These are phyloP conservation scores for Colletotrichum tamarilloi DNA, from an alignment of 2,329 filamentous ascomycete genomes.

Conservation along the genomic window DNA sequence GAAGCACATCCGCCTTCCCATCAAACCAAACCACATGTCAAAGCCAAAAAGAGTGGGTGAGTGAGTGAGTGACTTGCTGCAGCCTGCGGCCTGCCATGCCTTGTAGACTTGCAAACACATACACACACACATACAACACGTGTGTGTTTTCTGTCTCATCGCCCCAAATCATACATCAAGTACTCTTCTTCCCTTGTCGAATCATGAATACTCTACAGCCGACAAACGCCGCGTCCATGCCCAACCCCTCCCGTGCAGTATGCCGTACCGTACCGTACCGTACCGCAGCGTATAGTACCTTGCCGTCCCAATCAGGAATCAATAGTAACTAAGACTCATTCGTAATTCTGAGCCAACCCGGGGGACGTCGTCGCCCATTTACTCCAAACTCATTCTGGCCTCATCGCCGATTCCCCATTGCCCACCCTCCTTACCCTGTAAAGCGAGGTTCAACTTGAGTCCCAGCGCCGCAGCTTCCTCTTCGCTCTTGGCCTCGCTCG, in stretches of 20 bases:
- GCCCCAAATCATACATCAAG: slow-evolving; percentile 15
- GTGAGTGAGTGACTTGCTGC: background rate
- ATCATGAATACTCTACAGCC: slow-evolving; percentile 13
- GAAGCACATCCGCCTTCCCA: background rate
- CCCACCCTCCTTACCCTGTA: slow-evolving; percentile 66
- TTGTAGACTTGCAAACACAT: background rate
- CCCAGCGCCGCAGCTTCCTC: slow-evolving; percentile 56
- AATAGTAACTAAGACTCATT: background rate
- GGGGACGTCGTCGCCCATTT: slow-evolving; percentile 17
- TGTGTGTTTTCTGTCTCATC: background rate
- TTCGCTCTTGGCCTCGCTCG: slow-evolving; percentile 55
- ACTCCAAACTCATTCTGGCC: slow-evolving; percentile 85
- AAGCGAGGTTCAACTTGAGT: slow-evolving; percentile 60
- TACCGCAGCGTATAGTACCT: background rate
- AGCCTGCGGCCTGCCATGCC: background rate
- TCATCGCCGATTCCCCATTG: slow-evolving; percentile 88
- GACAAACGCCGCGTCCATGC: slow-evolving; percentile 27
- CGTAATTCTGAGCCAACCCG: background rate
- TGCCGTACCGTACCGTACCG: background rate
- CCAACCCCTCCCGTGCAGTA: background rate
- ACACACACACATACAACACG: background rate
- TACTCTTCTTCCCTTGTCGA: background rate
- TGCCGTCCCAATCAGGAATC: background rate
- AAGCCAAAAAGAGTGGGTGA: background rate
- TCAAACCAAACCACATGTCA: background rate